phyloP scores from a whole-genome alignment of 2,329 filamentous ascomycete species.

The Sphaerulina populicola region DNA sequence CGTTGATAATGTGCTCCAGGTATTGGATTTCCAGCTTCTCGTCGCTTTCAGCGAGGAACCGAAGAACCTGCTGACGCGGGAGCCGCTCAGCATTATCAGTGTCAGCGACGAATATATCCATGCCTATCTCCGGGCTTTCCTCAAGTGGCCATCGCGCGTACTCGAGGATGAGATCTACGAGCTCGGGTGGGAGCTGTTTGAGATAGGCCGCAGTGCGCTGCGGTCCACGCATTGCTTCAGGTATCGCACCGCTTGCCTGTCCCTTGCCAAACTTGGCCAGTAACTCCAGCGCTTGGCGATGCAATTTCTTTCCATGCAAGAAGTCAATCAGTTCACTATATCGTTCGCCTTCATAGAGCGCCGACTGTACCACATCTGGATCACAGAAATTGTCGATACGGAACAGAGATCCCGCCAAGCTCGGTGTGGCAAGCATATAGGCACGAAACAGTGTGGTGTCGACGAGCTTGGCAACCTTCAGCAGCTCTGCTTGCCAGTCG shows the following conservation, averaged over 20 bases:
- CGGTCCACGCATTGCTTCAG: constrained; percentile 63
- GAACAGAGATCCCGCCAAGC: constrained; percentile 79
- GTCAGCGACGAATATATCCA: constrained; percentile 90
- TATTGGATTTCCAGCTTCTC: constrained; percentile 67
- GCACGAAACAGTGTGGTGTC: constrained; percentile 91
- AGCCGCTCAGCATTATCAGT: constrained; percentile 90
- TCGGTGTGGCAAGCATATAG: constrained; percentile 86
- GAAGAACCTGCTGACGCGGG: constrained; percentile 65
- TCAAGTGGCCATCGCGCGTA: constrained; percentile 82
- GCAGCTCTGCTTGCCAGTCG: constrained; percentile 63
- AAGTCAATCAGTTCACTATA: constrained; percentile 97
- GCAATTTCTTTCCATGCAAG: constrained; percentile 87
- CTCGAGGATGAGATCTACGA: constrained; percentile 84
- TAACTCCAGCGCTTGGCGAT: constrained; percentile 75
- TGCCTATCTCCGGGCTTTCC: constrained; percentile 63
- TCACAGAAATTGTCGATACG: constrained; percentile 96
- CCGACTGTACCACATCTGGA: constrained; percentile 87
- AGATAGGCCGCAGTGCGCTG: constrained; percentile 79
- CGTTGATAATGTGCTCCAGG: constrained; percentile 80
- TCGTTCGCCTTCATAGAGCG: constrained; percentile 74
- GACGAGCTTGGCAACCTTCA: constrained; percentile 70
- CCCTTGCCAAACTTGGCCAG: constrained; percentile 68
- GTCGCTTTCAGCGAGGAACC: constrained; percentile 65
- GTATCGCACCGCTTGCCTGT: constrained; percentile 39
- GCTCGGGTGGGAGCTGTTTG: constrained; percentile 76